Base-by-base conservation (phyloP, 2,329 filamentous ascomycete species). In the Diaporthe amygdali region DNA sequence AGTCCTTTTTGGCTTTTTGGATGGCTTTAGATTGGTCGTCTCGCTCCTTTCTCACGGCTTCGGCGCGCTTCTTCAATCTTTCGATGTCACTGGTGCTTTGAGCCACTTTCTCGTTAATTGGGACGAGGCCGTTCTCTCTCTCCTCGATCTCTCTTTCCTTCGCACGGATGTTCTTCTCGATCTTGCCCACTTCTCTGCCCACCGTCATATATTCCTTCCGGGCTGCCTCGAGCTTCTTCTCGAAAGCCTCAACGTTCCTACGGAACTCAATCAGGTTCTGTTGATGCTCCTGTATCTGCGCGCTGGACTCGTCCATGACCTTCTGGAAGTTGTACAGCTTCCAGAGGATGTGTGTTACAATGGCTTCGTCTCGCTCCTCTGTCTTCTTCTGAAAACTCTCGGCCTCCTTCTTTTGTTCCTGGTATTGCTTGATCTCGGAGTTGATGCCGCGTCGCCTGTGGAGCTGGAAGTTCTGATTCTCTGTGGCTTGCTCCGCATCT, bases 371-470 rank as follows among this genome's bases (percentile, higher is more conserved):
- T 63, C 94, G 91, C 80, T 98, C 94, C 68, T 96, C 93, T 1
- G 93, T 93, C 82, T 98, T 98, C 74, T 90, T 91, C 78, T 97
- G 93, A 79, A 96, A 99, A 76, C 92, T 96, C 75, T 99, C 96
- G 6, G 96, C 96, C 79, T 98, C 96, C 75, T 91, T 92, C 84
- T 98, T 98, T 82, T 98, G 96, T 80, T 98, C 95, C 78, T 97
- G 93, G 78, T 98, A 99, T 77, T 97, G 95, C 80, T 96, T 97
- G 80, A 99, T 97, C 82, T 99, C 96, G 3, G 95, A 96, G 81
- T 98, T 98, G 83, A 99, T 98, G 59, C 94, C 95, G 75, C 96
- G 91, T 41, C 96, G 93, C 73, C 95, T 91, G 78, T 96, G 93
- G 10, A 98, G 90, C 79, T 97, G 95, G 75, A 94, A 93, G 54